Evolutionary conservation across 2,329 filamentous ascomycete species (phyloP).

Genomic region (Nigrograna mackinnonii): DNA sequence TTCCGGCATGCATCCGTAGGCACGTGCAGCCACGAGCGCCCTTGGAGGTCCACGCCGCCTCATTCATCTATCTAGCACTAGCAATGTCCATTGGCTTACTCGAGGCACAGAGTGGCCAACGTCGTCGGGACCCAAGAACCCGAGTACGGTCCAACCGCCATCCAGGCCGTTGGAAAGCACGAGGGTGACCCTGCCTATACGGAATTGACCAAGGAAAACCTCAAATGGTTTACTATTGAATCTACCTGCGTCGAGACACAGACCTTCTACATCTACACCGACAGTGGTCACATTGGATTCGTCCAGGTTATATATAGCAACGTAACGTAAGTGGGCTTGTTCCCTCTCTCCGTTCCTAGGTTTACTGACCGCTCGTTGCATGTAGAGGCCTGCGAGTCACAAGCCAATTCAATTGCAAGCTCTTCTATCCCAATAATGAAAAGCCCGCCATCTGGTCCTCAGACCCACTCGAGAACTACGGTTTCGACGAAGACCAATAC

Average conservation of each 20-base stretch:
- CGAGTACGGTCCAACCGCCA: conserved; percentile 87
- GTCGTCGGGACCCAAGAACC: conserved; percentile 96
- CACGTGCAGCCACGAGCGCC: too few species aligned
- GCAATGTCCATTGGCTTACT: too few species aligned
- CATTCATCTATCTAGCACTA: too few species aligned
- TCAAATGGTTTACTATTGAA: conserved; percentile 81
- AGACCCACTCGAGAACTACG: conserved; percentile 74
- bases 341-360: background rate
- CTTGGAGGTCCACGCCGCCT: background rate
- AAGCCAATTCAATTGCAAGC: conserved; percentile 90
- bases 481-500: conserved; percentile 82
- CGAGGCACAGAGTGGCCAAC: conserved; percentile 59
- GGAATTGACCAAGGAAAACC: conserved; percentile 73
- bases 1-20: too few species aligned
- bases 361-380: conserved; percentile 19
- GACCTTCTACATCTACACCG: conserved; percentile 86
- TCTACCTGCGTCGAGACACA: conserved; percentile 93
- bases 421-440: conserved; percentile 76
- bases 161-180: conserved; percentile 84
- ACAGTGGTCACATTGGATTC: conserved; percentile 76
- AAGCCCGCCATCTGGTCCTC: conserved; percentile 83
- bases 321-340: conserved; percentile 70
- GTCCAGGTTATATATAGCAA: conserved; percentile 97
- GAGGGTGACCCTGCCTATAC: conserved; percentile 78
- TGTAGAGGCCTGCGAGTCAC: conserved; percentile 85